Percentiles rank a stretch among this genome's conserved stretches.
Conservation (phyloP, 2,329 filamentous ascomycete species). For the Drechmeria coniospora region DNA sequence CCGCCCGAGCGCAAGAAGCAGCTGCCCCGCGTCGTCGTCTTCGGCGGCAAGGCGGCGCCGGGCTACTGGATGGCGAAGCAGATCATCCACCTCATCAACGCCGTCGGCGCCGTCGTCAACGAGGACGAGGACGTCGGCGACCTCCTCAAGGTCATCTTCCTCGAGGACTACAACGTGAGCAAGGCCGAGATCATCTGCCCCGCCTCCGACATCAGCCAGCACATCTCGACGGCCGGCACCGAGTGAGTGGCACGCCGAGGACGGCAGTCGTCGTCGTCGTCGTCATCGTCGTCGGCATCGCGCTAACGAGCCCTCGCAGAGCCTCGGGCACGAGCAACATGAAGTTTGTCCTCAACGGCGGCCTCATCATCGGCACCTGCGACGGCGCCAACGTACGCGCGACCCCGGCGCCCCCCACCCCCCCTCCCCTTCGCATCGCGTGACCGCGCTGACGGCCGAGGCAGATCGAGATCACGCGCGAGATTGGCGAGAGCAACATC, state of each 20-base stretch:
- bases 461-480: slow-evolving; percentile 87
- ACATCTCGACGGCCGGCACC: slow-evolving; percentile 95
- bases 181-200: slow-evolving; percentile 96
- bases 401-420: too few species aligned
- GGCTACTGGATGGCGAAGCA: slow-evolving; percentile 99
- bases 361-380: slow-evolving; percentile 92
- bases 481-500: slow-evolving; percentile 93
- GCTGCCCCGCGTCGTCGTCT: slow-evolving; percentile 80
- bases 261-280: not conserved
- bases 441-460: not conserved
- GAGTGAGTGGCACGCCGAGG: slow-evolving; percentile 36
- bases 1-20: slow-evolving; percentile 76
- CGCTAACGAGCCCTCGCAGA: slow-evolving; percentile 16
- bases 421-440: too few species aligned
- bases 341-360: slow-evolving; percentile 98
- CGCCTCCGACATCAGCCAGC: slow-evolving; percentile 91
- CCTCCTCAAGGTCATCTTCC: slow-evolving; percentile 88
- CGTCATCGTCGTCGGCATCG: not conserved
- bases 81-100: slow-evolving; percentile 92
- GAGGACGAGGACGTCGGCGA: slow-evolving; percentile 85
- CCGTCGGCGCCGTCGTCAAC: slow-evolving; percentile 80
- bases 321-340: slow-evolving; percentile 88
- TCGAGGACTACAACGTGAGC: slow-evolving; percentile 98
- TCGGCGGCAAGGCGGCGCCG: slow-evolving; percentile 92
- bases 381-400: slow-evolving; percentile 95